A percentile compares a stretch with the other conserved stretches of the same genome.
phyloP scores from a whole-genome alignment of 352 stramenopile genomes.

The Phytophthora pisi region DNA sequence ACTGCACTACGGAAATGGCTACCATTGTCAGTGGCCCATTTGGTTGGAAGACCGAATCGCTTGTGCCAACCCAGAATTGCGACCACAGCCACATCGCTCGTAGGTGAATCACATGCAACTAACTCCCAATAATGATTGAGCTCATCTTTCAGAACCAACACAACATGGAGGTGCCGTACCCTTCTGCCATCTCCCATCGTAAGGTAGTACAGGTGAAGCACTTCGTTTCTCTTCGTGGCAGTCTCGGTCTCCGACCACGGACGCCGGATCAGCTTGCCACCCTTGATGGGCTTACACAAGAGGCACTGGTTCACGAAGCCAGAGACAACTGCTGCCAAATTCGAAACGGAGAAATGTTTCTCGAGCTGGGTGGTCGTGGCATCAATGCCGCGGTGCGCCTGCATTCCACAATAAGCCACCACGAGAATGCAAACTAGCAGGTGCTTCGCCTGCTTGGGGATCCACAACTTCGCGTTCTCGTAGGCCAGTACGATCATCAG shows the following conservation, averaged over 20 bases:
- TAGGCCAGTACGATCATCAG: background rate
- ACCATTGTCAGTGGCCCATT: background rate
- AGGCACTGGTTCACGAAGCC: background rate
- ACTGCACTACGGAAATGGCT: constrained; percentile 6
- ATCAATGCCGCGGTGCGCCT: constrained; percentile 4
- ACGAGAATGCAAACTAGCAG: background rate
- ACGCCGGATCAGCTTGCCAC: no score
- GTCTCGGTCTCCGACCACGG: no score
- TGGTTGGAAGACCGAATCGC: background rate
- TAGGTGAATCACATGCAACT: background rate
- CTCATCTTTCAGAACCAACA: constrained; percentile 2
- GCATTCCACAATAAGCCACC: constrained; percentile 1
- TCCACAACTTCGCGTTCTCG: background rate
- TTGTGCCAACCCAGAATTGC: constrained; percentile 4
- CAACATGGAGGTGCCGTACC: background rate
- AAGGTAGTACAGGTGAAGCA: constrained; percentile 2
- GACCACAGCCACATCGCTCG: background rate
- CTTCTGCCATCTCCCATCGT: no score
- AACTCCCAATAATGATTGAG: background rate
- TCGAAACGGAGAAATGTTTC: background rate
- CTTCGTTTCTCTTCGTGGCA: background rate
- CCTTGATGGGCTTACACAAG: constrained; percentile 4
- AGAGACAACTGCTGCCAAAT: background rate
- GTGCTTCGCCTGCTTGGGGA: background rate
- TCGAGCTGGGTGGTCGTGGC: constrained; percentile 1